Evolutionary conservation across 1,284 basidiomycete species (phyloP).

Genomic region (Acaromyces ingoldii): DNA sequence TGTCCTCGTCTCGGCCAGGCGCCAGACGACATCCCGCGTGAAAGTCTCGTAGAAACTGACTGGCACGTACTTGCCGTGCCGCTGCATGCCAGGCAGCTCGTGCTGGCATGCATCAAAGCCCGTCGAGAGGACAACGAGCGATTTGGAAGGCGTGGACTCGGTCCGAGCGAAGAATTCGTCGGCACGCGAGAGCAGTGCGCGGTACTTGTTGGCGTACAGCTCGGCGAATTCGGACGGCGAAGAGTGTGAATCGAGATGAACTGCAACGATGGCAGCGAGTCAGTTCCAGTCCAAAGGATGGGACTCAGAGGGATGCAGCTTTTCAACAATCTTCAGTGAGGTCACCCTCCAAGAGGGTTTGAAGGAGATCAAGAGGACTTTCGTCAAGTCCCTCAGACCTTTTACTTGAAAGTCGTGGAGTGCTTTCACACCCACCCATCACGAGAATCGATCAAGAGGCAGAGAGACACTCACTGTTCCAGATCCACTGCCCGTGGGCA

Average conservation of each 20-base stretch:
- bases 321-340: no score
- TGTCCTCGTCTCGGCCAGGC: constrained; percentile 65
- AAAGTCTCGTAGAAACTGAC: constrained; percentile 80
- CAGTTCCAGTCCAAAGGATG: background rate
- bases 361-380: no score
- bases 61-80: constrained; percentile 85
- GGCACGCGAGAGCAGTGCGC: constrained; percentile 67
- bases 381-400: constrained; percentile 43
- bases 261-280: no score
- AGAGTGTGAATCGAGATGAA: constrained; percentile 75
- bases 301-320: no score
- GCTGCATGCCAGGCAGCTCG: constrained; percentile 84
- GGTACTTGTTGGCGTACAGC: constrained; percentile 69
- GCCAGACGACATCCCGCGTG: constrained; percentile 66
- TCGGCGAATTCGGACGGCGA: constrained; percentile 73
- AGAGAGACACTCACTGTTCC: constrained; percentile 31
- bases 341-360: no score
- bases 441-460: background rate
- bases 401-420: constrained; percentile 27
- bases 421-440: background rate
- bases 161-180: constrained; percentile 68
- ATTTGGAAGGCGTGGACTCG: constrained; percentile 64
- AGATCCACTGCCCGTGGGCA: constrained; percentile 78
- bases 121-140: constrained; percentile 60
- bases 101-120: constrained; percentile 93